Percentiles rank a stretch among this genome's conserved stretches.
These are phyloP conservation scores for Scheffersomyces cryptocercus DNA, from an alignment of 1,139 yeast genomes.

Conservation along the genomic window DNA sequence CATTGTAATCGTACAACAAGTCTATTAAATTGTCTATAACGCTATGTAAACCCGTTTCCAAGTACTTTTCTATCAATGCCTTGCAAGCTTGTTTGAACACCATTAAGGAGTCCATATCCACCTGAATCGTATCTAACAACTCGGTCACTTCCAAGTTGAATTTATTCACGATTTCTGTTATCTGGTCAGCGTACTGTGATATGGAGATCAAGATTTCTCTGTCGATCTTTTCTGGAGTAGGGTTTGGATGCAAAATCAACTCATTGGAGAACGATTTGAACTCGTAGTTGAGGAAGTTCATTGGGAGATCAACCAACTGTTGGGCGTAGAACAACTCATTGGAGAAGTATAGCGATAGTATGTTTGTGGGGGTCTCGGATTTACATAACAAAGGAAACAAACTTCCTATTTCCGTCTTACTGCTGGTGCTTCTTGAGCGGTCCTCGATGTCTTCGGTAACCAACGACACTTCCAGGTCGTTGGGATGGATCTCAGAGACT, in stretches of 20 bases:
- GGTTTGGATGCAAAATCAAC: too few relatives aligned
- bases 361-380: conserved; percentile 5
- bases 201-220: too few relatives aligned
- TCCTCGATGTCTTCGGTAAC: too few relatives aligned
- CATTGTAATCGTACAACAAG: conserved; percentile 17
- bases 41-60: conserved; percentile 13
- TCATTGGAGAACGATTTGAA: conserved; percentile 7
- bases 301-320: conserved; percentile 12
- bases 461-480: too few relatives aligned
- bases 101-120: conserved; percentile 5
- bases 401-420: too few relatives aligned
- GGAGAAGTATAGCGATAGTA: conserved; percentile 12
- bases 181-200: neutral
- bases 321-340: conserved; percentile 18
- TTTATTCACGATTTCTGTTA: conserved; percentile 7
- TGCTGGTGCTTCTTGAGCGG: too few relatives aligned
- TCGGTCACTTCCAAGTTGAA: conserved; percentile 9
- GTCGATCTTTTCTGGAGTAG: too few relatives aligned
- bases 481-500: too few relatives aligned
- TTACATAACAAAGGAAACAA: too few relatives aligned
- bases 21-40: conserved; percentile 15
- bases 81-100: conserved; percentile 10
- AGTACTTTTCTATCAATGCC: conserved; percentile 9
- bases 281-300: conserved; percentile 13
- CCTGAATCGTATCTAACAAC: neutral